Conservation (phyloP, 805 yeast species). For the Suhomyces vadensis region DNA sequence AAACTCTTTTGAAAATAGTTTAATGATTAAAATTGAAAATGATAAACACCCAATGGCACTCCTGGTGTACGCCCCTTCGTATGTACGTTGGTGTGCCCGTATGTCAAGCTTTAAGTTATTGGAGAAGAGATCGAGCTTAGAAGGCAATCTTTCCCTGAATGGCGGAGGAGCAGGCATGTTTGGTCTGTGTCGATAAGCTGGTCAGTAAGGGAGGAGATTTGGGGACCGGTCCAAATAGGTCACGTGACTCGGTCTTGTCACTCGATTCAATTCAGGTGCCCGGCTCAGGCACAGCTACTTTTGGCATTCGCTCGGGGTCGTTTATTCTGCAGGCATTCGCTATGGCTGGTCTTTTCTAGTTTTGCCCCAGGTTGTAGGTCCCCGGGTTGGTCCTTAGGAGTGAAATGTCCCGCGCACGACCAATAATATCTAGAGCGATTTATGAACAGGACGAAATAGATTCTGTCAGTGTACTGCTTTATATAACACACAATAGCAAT, state of each 20-base stretch:
- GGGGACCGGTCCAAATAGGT: not conserved
- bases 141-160: constrained; percentile 26
- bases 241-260: no score
- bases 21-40: constrained; percentile 63
- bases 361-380: no score
- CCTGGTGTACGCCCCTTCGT: constrained; percentile 80
- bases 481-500: not conserved
- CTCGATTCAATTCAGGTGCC: no score
- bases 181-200: not conserved
- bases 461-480: no score
- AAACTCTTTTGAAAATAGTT: constrained; percentile 63
- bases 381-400: not conserved
- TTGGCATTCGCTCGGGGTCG: no score
- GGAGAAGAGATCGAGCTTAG: constrained; percentile 38
- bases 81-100: constrained; percentile 77
- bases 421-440: not conserved
- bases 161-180: constrained; percentile 7
- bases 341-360: no score
- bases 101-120: constrained; percentile 48
- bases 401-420: constrained; percentile 1
- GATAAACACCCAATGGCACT: constrained; percentile 70
- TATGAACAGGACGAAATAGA: no score
- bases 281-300: no score
- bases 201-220: not conserved
- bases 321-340: no score